Conservation (phyloP, 2,329 filamentous ascomycete genomes). For the Parastagonospora nodorum region DNA sequence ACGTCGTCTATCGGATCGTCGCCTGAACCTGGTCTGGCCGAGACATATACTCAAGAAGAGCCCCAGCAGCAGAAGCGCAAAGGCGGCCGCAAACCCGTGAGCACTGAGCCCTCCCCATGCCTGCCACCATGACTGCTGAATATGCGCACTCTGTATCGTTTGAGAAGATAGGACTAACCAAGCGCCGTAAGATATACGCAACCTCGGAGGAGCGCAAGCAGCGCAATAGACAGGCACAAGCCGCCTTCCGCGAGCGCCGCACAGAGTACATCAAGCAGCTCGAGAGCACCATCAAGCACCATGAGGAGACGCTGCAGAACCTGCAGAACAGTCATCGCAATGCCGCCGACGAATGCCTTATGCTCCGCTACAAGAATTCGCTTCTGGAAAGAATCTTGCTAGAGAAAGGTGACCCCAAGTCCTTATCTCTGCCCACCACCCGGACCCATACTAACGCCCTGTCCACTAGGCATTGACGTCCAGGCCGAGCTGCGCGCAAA, state of each 20-base stretch:
- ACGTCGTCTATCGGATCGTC: slow-evolving; percentile 56
- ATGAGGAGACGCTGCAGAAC: slow-evolving; percentile 91
- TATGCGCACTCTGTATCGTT: slow-evolving; percentile 31
- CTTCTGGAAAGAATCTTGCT: slow-evolving; percentile 91
- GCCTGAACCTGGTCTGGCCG: slow-evolving; percentile 51
- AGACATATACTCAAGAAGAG: slow-evolving; percentile 50
- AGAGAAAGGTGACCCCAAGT: slow-evolving; percentile 75
- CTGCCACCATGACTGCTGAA: slow-evolving; percentile 29
- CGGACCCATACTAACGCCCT: slow-evolving; percentile 21
- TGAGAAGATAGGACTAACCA: slow-evolving; percentile 47
- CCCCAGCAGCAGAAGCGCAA: slow-evolving; percentile 81
- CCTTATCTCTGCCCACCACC: slow-evolving; percentile 2
- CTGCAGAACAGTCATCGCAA: slow-evolving; percentile 92
- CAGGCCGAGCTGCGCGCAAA: slow-evolving; percentile 94
- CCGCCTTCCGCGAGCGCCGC: slow-evolving; percentile 92
- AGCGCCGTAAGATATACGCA: slow-evolving; percentile 80
- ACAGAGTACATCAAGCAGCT: slow-evolving; percentile 99
- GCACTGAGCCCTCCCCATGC: slow-evolving; percentile 39
- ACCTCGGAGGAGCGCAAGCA: slow-evolving; percentile 99
- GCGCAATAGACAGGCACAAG: slow-evolving; percentile 94
- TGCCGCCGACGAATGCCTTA: slow-evolving; percentile 94
- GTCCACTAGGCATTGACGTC: slow-evolving; percentile 81
- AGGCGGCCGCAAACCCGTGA: slow-evolving; percentile 94
- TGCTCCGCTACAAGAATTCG: slow-evolving; percentile 98
- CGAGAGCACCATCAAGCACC: slow-evolving; percentile 94